These are phyloP conservation scores for Herpetomonas muscarum DNA, from an alignment of 208 protist species.

Conservation along the genomic window DNA sequence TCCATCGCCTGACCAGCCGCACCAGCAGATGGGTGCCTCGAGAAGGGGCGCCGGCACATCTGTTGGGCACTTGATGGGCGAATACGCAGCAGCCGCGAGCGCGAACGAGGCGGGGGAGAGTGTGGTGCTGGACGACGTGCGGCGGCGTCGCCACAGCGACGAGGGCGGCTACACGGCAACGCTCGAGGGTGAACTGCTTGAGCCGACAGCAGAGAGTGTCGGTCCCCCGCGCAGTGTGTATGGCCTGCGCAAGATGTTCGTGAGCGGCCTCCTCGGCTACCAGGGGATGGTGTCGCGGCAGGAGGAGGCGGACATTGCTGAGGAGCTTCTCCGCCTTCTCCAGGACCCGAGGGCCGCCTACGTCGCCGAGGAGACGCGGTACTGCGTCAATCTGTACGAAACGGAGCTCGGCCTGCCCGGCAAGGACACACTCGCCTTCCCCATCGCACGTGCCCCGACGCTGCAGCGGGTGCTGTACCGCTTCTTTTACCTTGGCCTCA, in stretches of 20 bases:
- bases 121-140: constrained; percentile 41
- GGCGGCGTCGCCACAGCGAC: constrained; percentile 42
- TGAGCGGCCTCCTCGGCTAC: constrained; percentile 75
- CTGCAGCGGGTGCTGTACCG: constrained; percentile 69
- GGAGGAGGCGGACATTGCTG: constrained; percentile 69
- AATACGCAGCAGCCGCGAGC: not conserved
- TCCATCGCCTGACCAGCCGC: not conserved
- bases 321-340: constrained; percentile 74
- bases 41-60: not conserved
- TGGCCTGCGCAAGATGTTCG: constrained; percentile 72
- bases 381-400: constrained; percentile 90
- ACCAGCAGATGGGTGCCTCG: not conserved
- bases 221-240: constrained; percentile 79
- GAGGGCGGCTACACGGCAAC: constrained; percentile 42
- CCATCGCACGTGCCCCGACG: constrained; percentile 50
- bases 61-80: not conserved
- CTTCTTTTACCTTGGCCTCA: constrained; percentile 79
- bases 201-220: constrained; percentile 54
- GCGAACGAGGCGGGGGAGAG: not conserved
- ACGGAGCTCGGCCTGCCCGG: constrained; percentile 69
- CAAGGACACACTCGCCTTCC: constrained; percentile 84
- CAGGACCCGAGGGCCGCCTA: constrained; percentile 74
- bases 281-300: constrained; percentile 72
- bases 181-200: constrained; percentile 63
- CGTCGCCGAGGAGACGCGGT: constrained; percentile 82